Evolutionary conservation across 108 stramenopile genomes (phyloP).

Genomic region (Epithemia pelagica): DNA sequence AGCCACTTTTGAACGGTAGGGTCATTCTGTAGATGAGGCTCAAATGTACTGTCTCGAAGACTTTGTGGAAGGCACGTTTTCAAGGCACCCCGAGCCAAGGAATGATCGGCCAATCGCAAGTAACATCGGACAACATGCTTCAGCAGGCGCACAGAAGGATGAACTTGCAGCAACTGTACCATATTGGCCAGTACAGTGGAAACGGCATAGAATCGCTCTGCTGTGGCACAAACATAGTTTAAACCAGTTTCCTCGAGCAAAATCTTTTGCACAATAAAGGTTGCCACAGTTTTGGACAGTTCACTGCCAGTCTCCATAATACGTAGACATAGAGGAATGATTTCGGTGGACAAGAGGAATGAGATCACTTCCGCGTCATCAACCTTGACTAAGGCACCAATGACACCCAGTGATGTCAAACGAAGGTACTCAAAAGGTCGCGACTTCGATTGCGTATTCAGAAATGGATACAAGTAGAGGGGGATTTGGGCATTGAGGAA

Average conservation of each 20-base stretch:
- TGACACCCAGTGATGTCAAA: constrained; percentile 94
- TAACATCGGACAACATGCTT: constrained; percentile 99
- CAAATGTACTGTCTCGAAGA: constrained; percentile 88
- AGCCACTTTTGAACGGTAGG: constrained; percentile 90
- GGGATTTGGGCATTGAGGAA: constrained; percentile 96
- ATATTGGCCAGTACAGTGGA: constrained; percentile 90
- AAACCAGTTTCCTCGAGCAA: constrained; percentile 95
- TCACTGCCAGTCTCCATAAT: constrained; percentile 92
- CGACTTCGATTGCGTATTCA: constrained; percentile 93
- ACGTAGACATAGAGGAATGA: constrained; percentile 51
- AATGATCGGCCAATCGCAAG: constrained; percentile 91
- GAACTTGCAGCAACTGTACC: constrained; percentile 80
- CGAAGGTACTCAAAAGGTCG: constrained; percentile 98
- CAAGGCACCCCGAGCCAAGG: constrained; percentile 91
- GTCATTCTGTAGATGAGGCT: constrained; percentile 72
- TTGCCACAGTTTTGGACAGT: constrained; percentile 95
- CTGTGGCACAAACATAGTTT: constrained; percentile 97
- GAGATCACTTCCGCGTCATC: constrained; percentile 97
- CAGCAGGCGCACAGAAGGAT: constrained; percentile 88
- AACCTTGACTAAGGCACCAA: constrained; percentile 99
- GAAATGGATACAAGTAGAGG: constrained; percentile 97
- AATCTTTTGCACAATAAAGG: constrained; percentile 99
- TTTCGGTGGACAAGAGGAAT: constrained; percentile 94
- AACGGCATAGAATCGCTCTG: constrained; percentile 98
- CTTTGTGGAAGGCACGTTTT: constrained; percentile 86